Evolutionary conservation across 179 eudicot species (phyloP), one percentile per base, ranked within the genome.

Genomic region (Silene vulgaris): DNA sequence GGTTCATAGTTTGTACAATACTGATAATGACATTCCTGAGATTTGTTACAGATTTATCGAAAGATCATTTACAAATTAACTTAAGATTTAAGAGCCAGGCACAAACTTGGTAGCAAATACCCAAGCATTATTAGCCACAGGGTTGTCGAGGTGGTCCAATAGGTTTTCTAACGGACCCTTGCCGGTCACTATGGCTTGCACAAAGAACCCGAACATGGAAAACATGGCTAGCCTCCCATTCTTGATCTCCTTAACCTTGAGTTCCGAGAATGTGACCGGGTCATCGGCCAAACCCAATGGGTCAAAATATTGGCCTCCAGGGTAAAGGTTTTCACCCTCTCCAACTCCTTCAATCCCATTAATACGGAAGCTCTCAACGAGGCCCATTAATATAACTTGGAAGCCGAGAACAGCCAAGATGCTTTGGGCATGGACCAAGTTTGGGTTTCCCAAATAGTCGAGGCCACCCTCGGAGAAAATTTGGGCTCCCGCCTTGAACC

Each of bases 121-220:
- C 97, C 97, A 90, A 16, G 97, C 97, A 78, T 92, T 92, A 90
- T 92, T 92, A 59, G 96, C 97, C 79, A 91, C 96, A 30, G 97
- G 96, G 88, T 87, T 87, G 69, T 92, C 97, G 40, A 92, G 91
- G 79, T 92, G 97, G 79, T 92, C 97, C 87, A 92, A 78, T 56
- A 92, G 83, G 82, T 92, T 92, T 89, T 92, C 96, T 68, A 92
- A 83, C 3, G 96, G 97, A 7, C 97, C 96, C 68, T 92, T 92
- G 1, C 96, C 92, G 0, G 94, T 91, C 14, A 92, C 92, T n/a
- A 92, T 92, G 23, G 97, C 97, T 77, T 92, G 97, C 20, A 92
- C 94, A 74, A 91, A 92, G 90, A 92, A 91, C 3, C 96, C 94
- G 62, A 92, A 92, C 97, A 90, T 90, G 5, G 97, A 92, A 82